Base-by-base conservation (phyloP, 768 basidiomycete species). In the Mycena pura region DNA sequence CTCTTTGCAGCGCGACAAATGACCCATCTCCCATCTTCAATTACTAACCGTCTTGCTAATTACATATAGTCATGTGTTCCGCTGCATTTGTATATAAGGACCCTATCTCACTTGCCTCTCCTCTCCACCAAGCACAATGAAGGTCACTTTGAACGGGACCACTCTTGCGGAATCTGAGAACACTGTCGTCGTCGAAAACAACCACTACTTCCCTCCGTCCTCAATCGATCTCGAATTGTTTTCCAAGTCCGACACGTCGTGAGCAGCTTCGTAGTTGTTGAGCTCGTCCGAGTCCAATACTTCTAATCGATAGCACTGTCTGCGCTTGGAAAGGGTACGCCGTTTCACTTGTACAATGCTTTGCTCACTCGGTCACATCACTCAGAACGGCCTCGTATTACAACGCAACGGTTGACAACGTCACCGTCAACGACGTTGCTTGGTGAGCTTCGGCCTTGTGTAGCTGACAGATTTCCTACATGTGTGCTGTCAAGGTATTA, bases 291-390 rank as follows among this genome's bases (percentile, higher is more conserved):
- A 58, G 25, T n/a, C n/a, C n/a, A n/a, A n/a, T n/a, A n/a, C 21
- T 21, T 40, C 24, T 5, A 25, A 25, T 15, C 36, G 4, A 17
- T 52, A 88, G 88, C 53, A 78, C 84, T 15, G 60, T 70, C 5
- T 92, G 91, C 67, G 75, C 81, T 6, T 91, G 91, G 90, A 93
- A 93, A 73, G 90, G 89, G 89, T 88, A 66, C 49, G 80, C 17
- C 38, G 6, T 48, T 29, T 21, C 8, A 31, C 31, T 27, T 44
- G n/a, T 25, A 17, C 38, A 32, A 10, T 25, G 19, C 9, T 13
- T 29, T n/a, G 5, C 9, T 28, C 38, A 57, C 25, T 28, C 22
- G 48, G 11, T 40, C 13, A 7, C 8, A 6, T 21, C 49, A 49
- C 36, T 69, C n/a, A 89, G 88, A 38, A 78, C 75, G 0, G 91